Conservation (phyloP, 257 asterid genomes). For the Solanum arcanum region DNA sequence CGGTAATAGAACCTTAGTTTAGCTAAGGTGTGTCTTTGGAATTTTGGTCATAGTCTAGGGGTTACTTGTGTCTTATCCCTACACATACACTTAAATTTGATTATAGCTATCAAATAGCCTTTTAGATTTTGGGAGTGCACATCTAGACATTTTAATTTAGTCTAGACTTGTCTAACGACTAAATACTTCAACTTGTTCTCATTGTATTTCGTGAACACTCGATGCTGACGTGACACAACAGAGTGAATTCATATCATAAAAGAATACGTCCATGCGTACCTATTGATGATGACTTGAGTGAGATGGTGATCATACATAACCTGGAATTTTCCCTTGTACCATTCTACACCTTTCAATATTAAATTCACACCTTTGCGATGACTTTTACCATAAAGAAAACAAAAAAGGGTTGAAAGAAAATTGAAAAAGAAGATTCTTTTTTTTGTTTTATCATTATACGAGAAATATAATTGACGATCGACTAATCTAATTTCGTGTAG, state of each 20-base stretch:
- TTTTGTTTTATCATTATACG: not conserved
- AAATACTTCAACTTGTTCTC: not conserved
- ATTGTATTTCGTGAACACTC: not conserved
- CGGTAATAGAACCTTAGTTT: too few species aligned
- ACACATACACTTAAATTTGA: not conserved
- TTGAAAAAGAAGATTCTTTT: not conserved
- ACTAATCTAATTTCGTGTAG: not conserved
- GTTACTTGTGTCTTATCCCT: too few species aligned
- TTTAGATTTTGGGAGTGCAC: not conserved
- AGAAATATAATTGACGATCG: not conserved
- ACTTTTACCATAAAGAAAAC: not conserved
- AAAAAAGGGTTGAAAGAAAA: not conserved
- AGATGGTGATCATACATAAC: not conserved
- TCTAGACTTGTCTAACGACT: not conserved
- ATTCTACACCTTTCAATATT: not conserved
- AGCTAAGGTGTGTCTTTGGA: fast-evolving
- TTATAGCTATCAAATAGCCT: fast-evolving
- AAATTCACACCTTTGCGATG: not conserved
- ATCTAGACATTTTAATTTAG: not conserved
- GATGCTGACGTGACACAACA: not conserved
- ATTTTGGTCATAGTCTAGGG: too few species aligned
- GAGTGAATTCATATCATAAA: not conserved
- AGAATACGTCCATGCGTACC: not conserved
- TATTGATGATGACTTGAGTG: not conserved
- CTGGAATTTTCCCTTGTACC: not conserved